Conservation (phyloP, 2,329 filamentous ascomycete species). For the Botrytis squamosa region DNA sequence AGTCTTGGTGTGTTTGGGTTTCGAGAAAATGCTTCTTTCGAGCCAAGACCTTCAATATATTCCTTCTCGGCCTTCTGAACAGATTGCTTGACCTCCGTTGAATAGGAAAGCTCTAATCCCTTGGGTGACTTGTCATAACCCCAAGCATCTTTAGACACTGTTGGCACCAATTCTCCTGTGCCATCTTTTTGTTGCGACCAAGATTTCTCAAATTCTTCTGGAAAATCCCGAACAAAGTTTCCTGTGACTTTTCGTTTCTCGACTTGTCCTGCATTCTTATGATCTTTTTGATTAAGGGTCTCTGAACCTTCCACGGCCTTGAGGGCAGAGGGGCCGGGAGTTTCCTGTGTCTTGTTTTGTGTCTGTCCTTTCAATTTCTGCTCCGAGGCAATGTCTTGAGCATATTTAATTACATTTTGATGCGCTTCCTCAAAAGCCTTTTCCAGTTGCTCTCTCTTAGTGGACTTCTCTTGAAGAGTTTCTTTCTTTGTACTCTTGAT, state of each 20-base stretch:
- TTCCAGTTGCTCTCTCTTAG: slow-evolving; percentile 34
- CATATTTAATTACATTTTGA: background rate
- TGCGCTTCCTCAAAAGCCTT: slow-evolving; percentile 28
- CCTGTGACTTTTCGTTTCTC: slow-evolving; percentile 43
- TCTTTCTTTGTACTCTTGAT: slow-evolving; percentile 24
- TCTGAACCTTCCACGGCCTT: background rate
- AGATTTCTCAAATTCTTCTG: slow-evolving; percentile 49
- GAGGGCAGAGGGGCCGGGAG: background rate
- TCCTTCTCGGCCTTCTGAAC: slow-evolving; percentile 33
- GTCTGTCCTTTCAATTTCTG: background rate
- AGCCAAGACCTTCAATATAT: slow-evolving; percentile 31
- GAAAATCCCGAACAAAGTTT: slow-evolving; percentile 52
- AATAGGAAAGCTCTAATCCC: slow-evolving; percentile 18
- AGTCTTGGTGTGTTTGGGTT: slow-evolving; percentile 30
- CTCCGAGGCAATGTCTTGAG: slow-evolving; percentile 22
- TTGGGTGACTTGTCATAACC: slow-evolving; percentile 21
- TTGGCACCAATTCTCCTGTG: slow-evolving; percentile 27
- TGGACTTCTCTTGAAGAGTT: slow-evolving; percentile 31
- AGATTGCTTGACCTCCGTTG: slow-evolving; percentile 25
- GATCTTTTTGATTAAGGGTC: background rate
- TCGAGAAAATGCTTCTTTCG: slow-evolving; percentile 28
- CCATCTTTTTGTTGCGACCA: slow-evolving; percentile 41
- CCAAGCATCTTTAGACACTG: slow-evolving; percentile 14
- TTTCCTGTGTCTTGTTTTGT: background rate
- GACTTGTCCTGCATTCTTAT: background rate